phyloP scores from a whole-genome alignment of 169 alveolate species.

The Cryptosporidium sp. region DNA sequence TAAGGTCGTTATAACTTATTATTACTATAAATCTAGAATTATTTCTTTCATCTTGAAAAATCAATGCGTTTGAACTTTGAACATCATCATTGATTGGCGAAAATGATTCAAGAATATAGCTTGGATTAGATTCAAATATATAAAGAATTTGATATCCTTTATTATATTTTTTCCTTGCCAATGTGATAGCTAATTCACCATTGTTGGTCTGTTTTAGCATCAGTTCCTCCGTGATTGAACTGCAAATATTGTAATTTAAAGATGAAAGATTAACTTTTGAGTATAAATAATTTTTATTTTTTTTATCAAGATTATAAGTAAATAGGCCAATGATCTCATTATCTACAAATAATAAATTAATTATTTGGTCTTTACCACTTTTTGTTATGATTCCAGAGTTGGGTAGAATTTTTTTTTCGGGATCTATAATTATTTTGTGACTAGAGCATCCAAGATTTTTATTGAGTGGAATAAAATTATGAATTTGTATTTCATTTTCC shows the following conservation, averaged over 20 bases:
- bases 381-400: slow-evolving; percentile 29
- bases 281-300: neutral
- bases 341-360: slow-evolving; percentile 7
- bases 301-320: neutral
- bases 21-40: slow-evolving; percentile 1
- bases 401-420: neutral
- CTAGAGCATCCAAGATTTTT: neutral
- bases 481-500: neutral
- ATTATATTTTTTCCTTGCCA: slow-evolving; percentile 1
- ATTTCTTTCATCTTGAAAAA: neutral
- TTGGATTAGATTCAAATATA: slow-evolving; percentile 21
- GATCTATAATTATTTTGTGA: neutral
- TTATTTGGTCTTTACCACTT: neutral
- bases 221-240: neutral
- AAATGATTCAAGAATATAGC: slow-evolving; percentile 19
- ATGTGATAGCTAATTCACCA: slow-evolving; percentile 11
- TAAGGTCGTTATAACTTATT: slow-evolving; percentile 14
- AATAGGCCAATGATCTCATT: slow-evolving; percentile 15
- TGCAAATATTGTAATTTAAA: neutral
- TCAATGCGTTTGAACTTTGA: slow-evolving; percentile 10
- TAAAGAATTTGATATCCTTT: neutral
- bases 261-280: slow-evolving; percentile 18
- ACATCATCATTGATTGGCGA: slow-evolving; percentile 10
- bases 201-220: neutral
- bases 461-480: neutral